These are phyloP conservation scores for Leptographium procerum DNA, from an alignment of 2,329 filamentous ascomycete species.

Conservation along the genomic window DNA sequence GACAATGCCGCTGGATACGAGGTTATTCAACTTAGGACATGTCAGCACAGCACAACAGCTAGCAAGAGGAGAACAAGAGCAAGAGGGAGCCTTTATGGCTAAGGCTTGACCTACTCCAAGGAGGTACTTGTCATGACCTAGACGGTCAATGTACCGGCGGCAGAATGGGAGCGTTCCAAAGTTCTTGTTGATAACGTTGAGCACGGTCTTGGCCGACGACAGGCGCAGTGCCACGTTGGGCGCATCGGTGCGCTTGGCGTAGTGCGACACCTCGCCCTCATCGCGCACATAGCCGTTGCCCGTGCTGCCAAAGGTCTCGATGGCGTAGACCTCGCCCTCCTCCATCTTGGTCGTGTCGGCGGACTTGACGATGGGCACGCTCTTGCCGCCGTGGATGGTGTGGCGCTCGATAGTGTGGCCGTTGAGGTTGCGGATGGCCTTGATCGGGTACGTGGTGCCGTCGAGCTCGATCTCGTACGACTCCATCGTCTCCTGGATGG, in stretches of 20 bases:
- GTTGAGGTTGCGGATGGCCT: slow-evolving; percentile 76
- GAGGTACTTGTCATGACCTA: slow-evolving; percentile 93
- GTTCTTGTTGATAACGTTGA: slow-evolving; percentile 90
- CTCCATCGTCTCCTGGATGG: slow-evolving; percentile 87
- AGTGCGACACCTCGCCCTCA: slow-evolving; percentile 84
- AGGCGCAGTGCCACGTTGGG: slow-evolving; percentile 66
- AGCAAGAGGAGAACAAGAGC: neutral
- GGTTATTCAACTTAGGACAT: slow-evolving; percentile 60
- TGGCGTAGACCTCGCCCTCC: slow-evolving; percentile 89
- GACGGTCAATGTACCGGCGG: slow-evolving; percentile 76
- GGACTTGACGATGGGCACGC: slow-evolving; percentile 85
- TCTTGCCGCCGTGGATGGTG: slow-evolving; percentile 86
- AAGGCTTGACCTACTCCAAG: slow-evolving; percentile 57
- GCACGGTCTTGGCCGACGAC: slow-evolving; percentile 70
- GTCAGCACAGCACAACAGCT: slow-evolving; percentile 15
- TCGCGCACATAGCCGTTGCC: slow-evolving; percentile 81
- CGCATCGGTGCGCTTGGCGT: slow-evolving; percentile 63
- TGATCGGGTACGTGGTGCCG: slow-evolving; percentile 67
- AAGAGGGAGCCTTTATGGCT: too few relatives aligned
- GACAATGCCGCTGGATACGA: slow-evolving; percentile 73
- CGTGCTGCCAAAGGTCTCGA: slow-evolving; percentile 91
- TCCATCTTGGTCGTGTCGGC: slow-evolving; percentile 92
- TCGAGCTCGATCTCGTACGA: slow-evolving; percentile 81
- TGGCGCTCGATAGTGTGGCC: slow-evolving; percentile 85
- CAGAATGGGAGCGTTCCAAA: slow-evolving; percentile 90